Base-by-base conservation (phyloP, 202 grass and related monocot genomes). In the Digitaria exilis region DNA sequence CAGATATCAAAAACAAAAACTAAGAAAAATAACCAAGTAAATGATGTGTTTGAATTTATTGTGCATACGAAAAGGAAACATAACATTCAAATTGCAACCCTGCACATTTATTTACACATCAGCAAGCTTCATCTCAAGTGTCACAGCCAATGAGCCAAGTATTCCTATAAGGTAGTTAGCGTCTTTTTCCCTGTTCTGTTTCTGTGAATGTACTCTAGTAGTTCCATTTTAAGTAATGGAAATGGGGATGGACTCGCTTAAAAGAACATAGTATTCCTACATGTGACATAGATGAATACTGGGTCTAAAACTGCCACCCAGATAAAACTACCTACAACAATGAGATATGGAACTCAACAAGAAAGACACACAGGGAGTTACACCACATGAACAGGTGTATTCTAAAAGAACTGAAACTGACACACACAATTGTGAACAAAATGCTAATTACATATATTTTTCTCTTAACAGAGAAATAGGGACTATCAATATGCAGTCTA, bases 101-200 rank as follows among this genome's bases (percentile, higher is more conserved):
- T 44, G 37, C 37, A 69, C 12, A 21, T 25, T n/a, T 45, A 12
- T 69, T 69, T 42, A 7, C 44, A 44, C 65, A 43, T 43, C 37
- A 14, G 12, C 4, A 67, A 65, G 31, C 30, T 65, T 65, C 62
- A 19, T 65, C 65, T 68, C 65, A 68, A 68, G 65, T 68, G n/a
- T 22, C 19, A n/a, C n/a, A 67, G 12, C 10, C n/a, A n/a, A n/a
- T n/a, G n/a, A n/a, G n/a, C n/a, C 21, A 35, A 67, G 35, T 42
- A 24, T 12, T 67, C 35, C 65, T 15, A 68, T 11, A 68, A 42
- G n/a, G 9, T 39, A 39, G 37, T 39, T 39, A 39, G 37, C 37
- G 7, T 39, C 37, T 9, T 39, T 39, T 39, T 39, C 37, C 37
- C 37, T 39, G 37, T 39, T 39, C 37, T 39, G 37, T 7, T 39